Percentiles rank a stretch among this genome's conserved stretches.
phyloP scores from a whole-genome alignment of 2,329 filamentous ascomycete genomes.

The Ophiostoma sp. region DNA sequence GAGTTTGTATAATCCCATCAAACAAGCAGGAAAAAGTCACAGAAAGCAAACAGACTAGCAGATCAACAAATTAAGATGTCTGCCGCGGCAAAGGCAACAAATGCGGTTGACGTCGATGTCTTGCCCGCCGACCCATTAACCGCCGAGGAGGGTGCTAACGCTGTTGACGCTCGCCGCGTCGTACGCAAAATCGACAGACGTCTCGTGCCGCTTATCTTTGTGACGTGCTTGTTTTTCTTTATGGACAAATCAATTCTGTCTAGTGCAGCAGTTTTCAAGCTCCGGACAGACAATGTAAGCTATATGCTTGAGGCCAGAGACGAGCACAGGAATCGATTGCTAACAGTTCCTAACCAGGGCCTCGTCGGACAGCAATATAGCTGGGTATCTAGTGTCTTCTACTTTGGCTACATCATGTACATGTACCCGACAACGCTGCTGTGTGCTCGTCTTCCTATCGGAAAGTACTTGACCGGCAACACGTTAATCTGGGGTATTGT shows the following conservation, averaged over 20 bases:
- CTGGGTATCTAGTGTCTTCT: constrained; percentile 12
- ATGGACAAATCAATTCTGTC: constrained; percentile 12
- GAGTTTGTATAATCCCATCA: neutral
- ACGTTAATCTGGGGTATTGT: constrained; percentile 6
- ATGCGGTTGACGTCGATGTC: neutral
- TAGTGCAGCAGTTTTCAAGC: constrained; percentile 5
- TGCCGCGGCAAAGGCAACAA: neutral
- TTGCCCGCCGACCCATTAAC: neutral
- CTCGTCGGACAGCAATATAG: constrained; percentile 10
- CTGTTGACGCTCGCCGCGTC: neutral
- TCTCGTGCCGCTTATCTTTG: constrained; percentile 5
- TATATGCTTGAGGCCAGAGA: too few relatives aligned
- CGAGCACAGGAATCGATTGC: neutral
- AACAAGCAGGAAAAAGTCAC: neutral
- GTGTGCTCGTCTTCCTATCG: constrained; percentile 3
- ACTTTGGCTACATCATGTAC: constrained; percentile 12
- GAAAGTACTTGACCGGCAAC: constrained; percentile 8
- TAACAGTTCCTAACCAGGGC: neutral
- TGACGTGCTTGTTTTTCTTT: constrained; percentile 5
- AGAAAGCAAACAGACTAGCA: neutral
- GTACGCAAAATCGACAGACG: constrained; percentile 11
- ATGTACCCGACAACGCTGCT: constrained; percentile 10
- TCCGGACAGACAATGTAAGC: constrained; percentile 7
- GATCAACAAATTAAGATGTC: neutral
- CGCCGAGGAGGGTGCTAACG: neutral